Conservation (phyloP, 2,329 filamentous ascomycete species). For the Colletotrichum horii region DNA sequence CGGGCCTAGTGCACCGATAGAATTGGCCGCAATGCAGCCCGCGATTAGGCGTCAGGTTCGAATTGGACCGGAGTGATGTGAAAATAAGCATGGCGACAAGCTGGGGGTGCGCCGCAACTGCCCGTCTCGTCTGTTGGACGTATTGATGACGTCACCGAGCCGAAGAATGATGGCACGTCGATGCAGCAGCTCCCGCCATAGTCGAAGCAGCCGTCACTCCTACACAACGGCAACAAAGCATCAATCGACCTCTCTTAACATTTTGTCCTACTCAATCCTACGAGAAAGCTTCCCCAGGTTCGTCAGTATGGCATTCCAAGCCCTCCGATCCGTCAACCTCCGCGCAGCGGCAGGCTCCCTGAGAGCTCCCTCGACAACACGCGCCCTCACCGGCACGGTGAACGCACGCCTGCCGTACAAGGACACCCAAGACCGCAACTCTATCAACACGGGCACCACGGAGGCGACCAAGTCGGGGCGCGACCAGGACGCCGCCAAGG, state of each 20-base stretch:
- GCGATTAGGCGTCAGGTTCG: not conserved
- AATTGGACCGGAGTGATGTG: not conserved
- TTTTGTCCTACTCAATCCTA: not conserved
- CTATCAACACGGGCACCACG: constrained; percentile 66
- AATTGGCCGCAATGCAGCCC: not conserved
- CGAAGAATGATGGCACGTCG: not conserved
- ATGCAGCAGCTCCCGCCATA: not conserved
- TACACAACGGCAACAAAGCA: not conserved
- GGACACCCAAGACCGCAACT: constrained; percentile 61
- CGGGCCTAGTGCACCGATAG: not conserved
- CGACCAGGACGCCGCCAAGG: constrained; percentile 61
- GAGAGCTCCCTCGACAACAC: constrained; percentile 20
- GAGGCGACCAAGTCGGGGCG: constrained; percentile 74
- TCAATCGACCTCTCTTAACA: not conserved
- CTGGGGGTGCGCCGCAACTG: not conserved
- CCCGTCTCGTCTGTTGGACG: not conserved
- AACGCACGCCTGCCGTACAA: constrained; percentile 46
- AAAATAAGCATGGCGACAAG: not conserved
- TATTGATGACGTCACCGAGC: constrained; percentile 13
- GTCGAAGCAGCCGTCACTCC: not conserved
- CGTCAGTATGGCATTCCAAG: constrained; percentile 12
- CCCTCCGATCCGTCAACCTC: constrained; percentile 1
- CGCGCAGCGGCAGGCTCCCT: not conserved
- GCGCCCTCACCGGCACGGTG: constrained; percentile 38
- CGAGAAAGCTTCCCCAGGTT: not conserved